Base-by-base conservation (phyloP, 2,329 filamentous ascomycete species). In the Talaromyces albobiverticillius region DNA sequence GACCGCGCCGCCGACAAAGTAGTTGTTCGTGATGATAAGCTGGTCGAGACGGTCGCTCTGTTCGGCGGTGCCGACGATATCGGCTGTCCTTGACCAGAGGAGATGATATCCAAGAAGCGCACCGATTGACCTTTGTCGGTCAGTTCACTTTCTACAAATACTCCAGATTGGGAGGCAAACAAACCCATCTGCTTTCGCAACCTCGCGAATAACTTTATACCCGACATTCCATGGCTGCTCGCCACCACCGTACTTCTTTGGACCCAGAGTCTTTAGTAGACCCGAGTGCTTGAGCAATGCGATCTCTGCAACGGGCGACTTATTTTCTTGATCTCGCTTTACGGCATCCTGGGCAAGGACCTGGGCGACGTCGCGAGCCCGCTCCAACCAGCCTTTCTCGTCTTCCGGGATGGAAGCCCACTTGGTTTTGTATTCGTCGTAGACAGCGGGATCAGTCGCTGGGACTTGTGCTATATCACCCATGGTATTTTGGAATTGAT, bases 101-200 rank as follows among this genome's bases (percentile, higher is more conserved):
- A 87, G 71, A 61, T 87, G 83, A 59, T 87, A 87, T 1, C 82
- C 84, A 0, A 87, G 72, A 0, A 87, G 75, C 83, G 86, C 85
- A 1, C 84, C 84, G 29, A 87, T 72, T 0, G 81, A 84, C 0
- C 76, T 79, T 6, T 11, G 13, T 8, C 23, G 4, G 43, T 20
- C 13, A 20, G 42, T 5, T 20, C n/a, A 10, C 7, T 23, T 18
- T 14, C 22, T 49, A 1, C 26, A 22, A 20, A 5, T n/a, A 11
- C 4, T 23, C 4, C 13, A 9, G 2, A 10, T 5, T 9, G 13
- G 20, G n/a, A 41, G 34, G 10, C 9, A 25, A 13, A 23, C 46
- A 16, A 13, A 83, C 75, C 84, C 84, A 65, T 88, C 84, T 0
- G 76, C 80, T 61, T 84, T 84, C 1, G 85, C 82, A 5, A 87